phyloP scores from a whole-genome alignment of 139 green algal species.

The Medakamo hakoo region DNA sequence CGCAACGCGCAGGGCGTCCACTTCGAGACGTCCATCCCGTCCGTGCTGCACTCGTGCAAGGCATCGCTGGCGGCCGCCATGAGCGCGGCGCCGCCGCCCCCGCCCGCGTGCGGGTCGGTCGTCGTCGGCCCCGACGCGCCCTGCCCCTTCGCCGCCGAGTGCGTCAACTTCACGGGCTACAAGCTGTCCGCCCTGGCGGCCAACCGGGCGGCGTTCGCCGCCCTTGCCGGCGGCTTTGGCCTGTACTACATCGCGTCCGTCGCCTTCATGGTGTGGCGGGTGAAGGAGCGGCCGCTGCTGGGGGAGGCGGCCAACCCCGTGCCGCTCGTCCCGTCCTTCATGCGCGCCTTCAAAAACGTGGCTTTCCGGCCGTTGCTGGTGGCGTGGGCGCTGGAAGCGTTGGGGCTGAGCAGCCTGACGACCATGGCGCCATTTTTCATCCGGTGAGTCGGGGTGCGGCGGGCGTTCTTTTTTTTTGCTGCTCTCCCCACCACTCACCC shows the following conservation, averaged over 20 bases:
- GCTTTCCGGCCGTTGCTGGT: constrained; percentile 12
- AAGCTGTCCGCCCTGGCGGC: constrained; percentile 4
- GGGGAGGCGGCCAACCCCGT: background rate
- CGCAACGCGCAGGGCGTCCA: no score
- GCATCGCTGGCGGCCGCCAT: background rate
- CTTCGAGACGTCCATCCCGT: background rate
- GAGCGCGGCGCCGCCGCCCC: no score
- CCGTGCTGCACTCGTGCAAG: background rate
- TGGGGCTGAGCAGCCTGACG: constrained; percentile 8
- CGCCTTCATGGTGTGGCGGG: background rate
- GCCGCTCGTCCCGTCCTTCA: constrained; percentile 13
- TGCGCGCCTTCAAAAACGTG: constrained; percentile 18
- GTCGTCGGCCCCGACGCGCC: background rate
- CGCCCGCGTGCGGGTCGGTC: background rate
- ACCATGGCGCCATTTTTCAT: constrained; percentile 25
- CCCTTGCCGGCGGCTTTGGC: constrained; percentile 7
- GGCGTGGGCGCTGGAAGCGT: constrained; percentile 16
- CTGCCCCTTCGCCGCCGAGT: background rate
- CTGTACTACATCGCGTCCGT: constrained; percentile 12
- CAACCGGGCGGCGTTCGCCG: constrained; percentile 4
- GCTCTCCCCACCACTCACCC: no score
- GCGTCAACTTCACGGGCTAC: constrained; percentile 4
- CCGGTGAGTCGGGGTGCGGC: no score
- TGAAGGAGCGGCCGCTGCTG: constrained; percentile 1
- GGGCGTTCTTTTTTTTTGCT: no score